Conservation (phyloP, 768 basidiomycete species). For the Macrocybe gigantea region DNA sequence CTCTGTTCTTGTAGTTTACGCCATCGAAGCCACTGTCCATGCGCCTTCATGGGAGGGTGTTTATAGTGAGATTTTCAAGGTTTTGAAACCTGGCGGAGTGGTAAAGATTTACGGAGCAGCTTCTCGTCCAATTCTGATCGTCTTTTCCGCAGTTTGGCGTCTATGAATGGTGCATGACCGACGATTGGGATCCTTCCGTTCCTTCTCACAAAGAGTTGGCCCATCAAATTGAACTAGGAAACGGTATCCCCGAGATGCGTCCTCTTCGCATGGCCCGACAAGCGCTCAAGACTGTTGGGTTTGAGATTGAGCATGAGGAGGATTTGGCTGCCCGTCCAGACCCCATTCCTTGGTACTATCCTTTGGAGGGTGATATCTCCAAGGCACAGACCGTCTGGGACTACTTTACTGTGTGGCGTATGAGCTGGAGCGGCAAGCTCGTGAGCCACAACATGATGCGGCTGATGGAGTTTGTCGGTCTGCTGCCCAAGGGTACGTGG, state of each 20-base stretch:
- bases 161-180: conserved; percentile 99
- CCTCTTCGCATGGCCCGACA: conserved; percentile 60
- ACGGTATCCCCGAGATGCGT: conserved; percentile 98
- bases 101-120: conserved; percentile 41
- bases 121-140: conserved; percentile 1
- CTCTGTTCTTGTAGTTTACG: conserved; percentile 59
- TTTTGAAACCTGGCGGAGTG: conserved; percentile 93
- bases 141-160: conserved; percentile 71
- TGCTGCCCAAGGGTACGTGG: conserved; percentile 90
- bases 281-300: conserved; percentile 80
- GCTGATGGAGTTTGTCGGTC: conserved; percentile 66
- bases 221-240: conserved; percentile 89
- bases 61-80: conserved; percentile 87
- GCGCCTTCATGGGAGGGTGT: conserved; percentile 95
- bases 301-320: conserved; percentile 85
- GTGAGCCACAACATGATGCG: conserved; percentile 80
- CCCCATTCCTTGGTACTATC: conserved; percentile 89
- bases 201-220: conserved; percentile 87
- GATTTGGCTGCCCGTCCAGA: conserved; percentile 87
- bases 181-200: conserved; percentile 81
- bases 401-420: conserved; percentile 82
- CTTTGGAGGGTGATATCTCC: conserved; percentile 85
- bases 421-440: conserved; percentile 80
- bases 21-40: conserved; percentile 97
- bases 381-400: conserved; percentile 97